These are phyloP conservation scores for Diaporthe australafricana DNA, from an alignment of 2,329 filamentous ascomycete genomes.

Conservation along the genomic window DNA sequence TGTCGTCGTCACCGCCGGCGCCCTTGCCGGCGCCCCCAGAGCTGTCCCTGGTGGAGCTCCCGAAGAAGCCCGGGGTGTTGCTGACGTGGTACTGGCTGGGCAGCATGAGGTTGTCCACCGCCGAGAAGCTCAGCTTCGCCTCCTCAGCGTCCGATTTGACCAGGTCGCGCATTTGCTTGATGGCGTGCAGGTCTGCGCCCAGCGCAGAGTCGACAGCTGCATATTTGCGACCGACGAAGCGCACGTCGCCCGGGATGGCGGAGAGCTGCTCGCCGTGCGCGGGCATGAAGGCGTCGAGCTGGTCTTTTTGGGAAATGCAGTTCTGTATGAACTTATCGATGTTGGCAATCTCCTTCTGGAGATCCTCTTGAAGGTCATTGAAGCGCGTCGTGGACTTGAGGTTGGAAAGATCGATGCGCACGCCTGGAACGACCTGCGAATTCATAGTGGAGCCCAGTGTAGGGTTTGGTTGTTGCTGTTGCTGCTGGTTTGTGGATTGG, in stretches of 20 bases:
- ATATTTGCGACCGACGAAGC: slow-evolving; percentile 57
- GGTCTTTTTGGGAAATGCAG: slow-evolving; percentile 82
- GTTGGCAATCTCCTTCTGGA: slow-evolving; percentile 81
- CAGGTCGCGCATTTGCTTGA: slow-evolving; percentile 54
- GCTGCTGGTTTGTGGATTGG: slow-evolving; percentile 40
- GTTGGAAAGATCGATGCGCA: slow-evolving; percentile 82
- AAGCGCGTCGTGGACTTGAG: slow-evolving; percentile 90
- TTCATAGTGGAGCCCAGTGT: slow-evolving; percentile 55
- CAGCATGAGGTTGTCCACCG: slow-evolving; percentile 59
- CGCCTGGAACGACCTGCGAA: slow-evolving; percentile 72
- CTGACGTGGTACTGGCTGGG: slow-evolving; percentile 59
- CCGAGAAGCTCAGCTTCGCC: slow-evolving; percentile 57
- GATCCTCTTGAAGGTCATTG: slow-evolving; percentile 85
- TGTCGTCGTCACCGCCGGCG: slow-evolving; percentile 50
- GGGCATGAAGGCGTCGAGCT: slow-evolving; percentile 77
- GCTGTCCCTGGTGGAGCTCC: slow-evolving; percentile 50
- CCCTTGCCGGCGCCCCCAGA: slow-evolving; percentile 52
- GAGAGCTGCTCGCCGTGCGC: slow-evolving; percentile 58
- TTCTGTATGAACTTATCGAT: slow-evolving; percentile 85
- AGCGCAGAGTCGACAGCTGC: slow-evolving; percentile 56
- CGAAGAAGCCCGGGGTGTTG: slow-evolving; percentile 52
- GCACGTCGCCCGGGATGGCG: slow-evolving; percentile 56
- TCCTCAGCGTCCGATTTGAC: slow-evolving; percentile 55
- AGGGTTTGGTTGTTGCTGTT: slow-evolving; percentile 39
- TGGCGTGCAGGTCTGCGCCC: slow-evolving; percentile 53